Evolutionary conservation across 345 rosid species (phyloP).

Genomic region (Trapa bicornis): DNA sequence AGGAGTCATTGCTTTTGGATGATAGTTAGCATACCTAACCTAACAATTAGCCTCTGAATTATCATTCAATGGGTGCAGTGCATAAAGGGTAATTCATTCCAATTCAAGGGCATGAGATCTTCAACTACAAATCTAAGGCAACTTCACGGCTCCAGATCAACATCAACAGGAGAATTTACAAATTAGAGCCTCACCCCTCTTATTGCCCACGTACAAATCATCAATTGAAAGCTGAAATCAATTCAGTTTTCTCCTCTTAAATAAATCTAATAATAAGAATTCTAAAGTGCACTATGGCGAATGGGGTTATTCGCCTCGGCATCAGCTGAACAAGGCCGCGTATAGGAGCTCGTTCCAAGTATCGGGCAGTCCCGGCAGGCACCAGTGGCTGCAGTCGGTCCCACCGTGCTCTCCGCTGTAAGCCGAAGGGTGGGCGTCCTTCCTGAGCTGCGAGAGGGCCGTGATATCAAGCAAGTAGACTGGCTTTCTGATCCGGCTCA

Average conservation of each 20-base stretch:
- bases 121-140: background rate
- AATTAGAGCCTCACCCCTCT: constrained; percentile 5
- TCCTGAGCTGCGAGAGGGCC: constrained; percentile 35
- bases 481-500: constrained; percentile 56
- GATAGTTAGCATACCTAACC: background rate
- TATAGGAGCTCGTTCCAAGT: constrained; percentile 77
- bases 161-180: background rate
- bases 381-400: constrained; percentile 85
- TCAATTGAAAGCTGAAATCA: background rate
- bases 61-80: background rate
- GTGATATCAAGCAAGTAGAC: constrained; percentile 68
- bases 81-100: background rate
- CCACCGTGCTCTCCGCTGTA: constrained; percentile 29
- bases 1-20: background rate
- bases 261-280: background rate
- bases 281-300: background rate
- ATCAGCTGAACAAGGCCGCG: constrained; percentile 35
- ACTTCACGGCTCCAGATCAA: background rate
- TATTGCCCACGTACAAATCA: background rate
- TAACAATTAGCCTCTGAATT: background rate
- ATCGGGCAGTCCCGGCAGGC: constrained; percentile 92
- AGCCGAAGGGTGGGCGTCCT: constrained; percentile 69
- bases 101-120: constrained; percentile 5
- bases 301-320: background rate
- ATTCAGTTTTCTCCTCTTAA: too few relatives aligned